Evolutionary conservation across 371 early-diverging fungal genomes (phyloP), one percentile per base, ranked within the genome.

Genomic region (Lichtheimia hyalospora): DNA sequence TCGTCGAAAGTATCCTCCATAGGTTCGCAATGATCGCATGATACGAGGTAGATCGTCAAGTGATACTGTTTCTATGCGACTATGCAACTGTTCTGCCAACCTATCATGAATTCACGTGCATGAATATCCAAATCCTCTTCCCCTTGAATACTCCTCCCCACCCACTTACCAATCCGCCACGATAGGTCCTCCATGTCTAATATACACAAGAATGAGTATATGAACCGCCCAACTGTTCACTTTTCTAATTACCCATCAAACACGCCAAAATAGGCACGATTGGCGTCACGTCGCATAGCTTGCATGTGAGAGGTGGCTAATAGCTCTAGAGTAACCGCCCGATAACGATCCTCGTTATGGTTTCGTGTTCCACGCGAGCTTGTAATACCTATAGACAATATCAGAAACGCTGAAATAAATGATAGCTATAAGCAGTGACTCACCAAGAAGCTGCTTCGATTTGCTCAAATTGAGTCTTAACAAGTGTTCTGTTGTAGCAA

Each of bases 291-390:
- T 42, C 66, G 64, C 71, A 74, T 68, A 0, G 57, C 52, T 5
- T 49, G 55, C 23, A 71, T 5, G 16, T 49, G 28, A 4, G 55
- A 27, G 0, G 59, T 49, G 5, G 49, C 34, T 14, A 72, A 65
- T 8, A 83, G 25, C 28, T 77, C 74, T 5, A 83, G 54, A 0
- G 75, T 71, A 5, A 71, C 69, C 3, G 70, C 61, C 24, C 67
- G 56, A 48, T 65, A 79, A 8, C 75, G 56, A 44, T 83, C 84
- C 53, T 83, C 84, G 49, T 83, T 83, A 5, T 58, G 55, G 27
- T 67, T 56, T 54, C 84, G 56, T 7, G 78, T 79, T 2, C 84
- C 84, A 67, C 84, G 69, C 20, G 76, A 70, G 42, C 79, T 75
- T 41, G 44, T 60, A 23, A 66, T 48, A 10, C 66, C 71, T 69